phyloP scores from a whole-genome alignment of 176 grass and related monocot species.

The Thalia dealbata region DNA sequence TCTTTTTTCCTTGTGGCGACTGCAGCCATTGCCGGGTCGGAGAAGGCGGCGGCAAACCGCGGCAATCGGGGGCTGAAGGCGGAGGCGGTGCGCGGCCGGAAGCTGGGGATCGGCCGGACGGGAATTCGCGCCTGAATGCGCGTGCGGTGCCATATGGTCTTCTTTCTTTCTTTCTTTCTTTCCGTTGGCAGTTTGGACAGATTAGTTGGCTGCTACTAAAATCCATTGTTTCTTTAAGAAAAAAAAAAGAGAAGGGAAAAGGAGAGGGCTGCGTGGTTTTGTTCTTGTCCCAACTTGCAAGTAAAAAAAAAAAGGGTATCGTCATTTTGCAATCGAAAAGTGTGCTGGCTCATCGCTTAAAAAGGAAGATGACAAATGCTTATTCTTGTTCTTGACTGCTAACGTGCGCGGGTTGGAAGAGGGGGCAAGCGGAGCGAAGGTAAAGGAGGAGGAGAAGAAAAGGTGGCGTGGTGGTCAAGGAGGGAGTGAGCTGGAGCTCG shows the following conservation, averaged over 20 bases:
- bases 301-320: not conserved
- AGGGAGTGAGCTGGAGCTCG: not conserved
- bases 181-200: too few relatives aligned
- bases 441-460: not conserved
- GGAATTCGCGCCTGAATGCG: not conserved
- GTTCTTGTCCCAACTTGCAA: not conserved
- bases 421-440: too few relatives aligned
- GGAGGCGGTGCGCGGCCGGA: not conserved
- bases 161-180: too few relatives aligned
- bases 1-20: too few relatives aligned
- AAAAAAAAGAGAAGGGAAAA: too few relatives aligned
- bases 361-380: not conserved
- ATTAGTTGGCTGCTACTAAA: not conserved
- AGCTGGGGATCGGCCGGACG: not conserved
- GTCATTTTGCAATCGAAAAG: not conserved
- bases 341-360: not conserved
- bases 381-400: too few relatives aligned
- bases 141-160: not conserved
- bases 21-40: not conserved
- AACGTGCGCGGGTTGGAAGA: too few relatives aligned
- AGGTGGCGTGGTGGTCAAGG: not conserved
- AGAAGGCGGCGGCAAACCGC: not conserved
- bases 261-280: not conserved
- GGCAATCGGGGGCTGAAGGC: not conserved
- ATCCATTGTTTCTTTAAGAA: not conserved